Base-by-base conservation (phyloP, 768 basidiomycete genomes). In the Auricularia sp. region DNA sequence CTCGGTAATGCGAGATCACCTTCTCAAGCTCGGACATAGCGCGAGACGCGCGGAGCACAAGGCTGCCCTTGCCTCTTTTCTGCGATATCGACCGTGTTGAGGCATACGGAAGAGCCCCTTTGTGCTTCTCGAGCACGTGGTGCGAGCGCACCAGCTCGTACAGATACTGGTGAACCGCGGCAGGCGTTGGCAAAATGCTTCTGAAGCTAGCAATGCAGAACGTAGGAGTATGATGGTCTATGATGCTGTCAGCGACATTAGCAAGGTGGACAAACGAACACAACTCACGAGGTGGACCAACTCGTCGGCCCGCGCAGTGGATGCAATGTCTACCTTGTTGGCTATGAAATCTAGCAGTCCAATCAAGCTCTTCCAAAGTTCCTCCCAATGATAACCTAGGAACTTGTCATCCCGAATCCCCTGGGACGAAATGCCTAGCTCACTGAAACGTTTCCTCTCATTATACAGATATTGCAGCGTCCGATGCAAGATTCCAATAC, bases 121-220 rank as follows among this genome's bases (percentile, higher is more conserved):
- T 65, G 67, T 87, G 85, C 65, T 80, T 83, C 62, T 76, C 77
- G 37, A 88, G 70, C 44, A 77, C 72, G 2, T 76, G 67, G 3
- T 82, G 77, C 4, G 84, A 84, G 21, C 86, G 81, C 24, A 88
- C 81, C 21, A 89, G 76, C 68, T 89, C 86, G 67, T 89, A 89
- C 86, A 89, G 79, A 33, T 89, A 76, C 63, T 84, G 83, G 65
- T 89, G 85, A 4, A 85, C 65, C 8, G 84, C 79, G 29, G 73
- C 73, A 3, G 88, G 80, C 21, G 80, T 78, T 1, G 85, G 82
- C 6, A 88, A 71, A 66, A 85, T 78, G 71, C 68, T 64, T 88
- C 86, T n/a, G 80, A 77, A 66, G 77, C 79, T n/a, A 74, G 74
- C n/a, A 85, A 65, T 0, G 77, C 78, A 61, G 84, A 73, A 66